phyloP scores from a whole-genome alignment of 2,329 filamentous ascomycete genomes.

The Colletotrichum destructivum region DNA sequence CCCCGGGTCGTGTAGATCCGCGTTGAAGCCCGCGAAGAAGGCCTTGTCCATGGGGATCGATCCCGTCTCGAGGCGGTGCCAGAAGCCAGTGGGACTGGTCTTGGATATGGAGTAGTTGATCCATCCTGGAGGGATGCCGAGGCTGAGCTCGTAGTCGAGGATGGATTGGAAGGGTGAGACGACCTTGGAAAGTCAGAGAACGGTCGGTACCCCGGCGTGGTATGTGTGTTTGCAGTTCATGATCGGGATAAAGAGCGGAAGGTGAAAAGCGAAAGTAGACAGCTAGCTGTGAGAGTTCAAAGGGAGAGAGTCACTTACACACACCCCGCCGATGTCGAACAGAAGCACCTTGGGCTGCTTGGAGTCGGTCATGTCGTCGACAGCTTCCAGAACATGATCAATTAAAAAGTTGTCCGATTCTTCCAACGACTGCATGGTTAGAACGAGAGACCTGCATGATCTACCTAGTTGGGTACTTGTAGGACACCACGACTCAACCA shows the following conservation, averaged over 20 bases:
- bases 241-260: slow-evolving; percentile 1
- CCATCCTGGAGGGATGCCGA: slow-evolving; percentile 88
- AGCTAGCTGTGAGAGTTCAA: slow-evolving; percentile 7
- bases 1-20: slow-evolving; percentile 76
- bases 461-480: slow-evolving; percentile 15
- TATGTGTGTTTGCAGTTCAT: neutral
- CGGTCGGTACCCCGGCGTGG: neutral
- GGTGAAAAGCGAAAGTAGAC: slow-evolving; percentile 2
- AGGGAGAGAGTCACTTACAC: slow-evolving; percentile 75
- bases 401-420: slow-evolving; percentile 43
- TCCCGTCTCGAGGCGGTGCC: slow-evolving; percentile 91
- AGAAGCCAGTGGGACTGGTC: slow-evolving; percentile 83
- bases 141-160: slow-evolving; percentile 85
- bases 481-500: slow-evolving; percentile 11
- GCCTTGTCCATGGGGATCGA: slow-evolving; percentile 80
- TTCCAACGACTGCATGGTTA: slow-evolving; percentile 36
- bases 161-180: slow-evolving; percentile 94
- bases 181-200: slow-evolving; percentile 70
- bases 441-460: slow-evolving; percentile 9
- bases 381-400: slow-evolving; percentile 50
- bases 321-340: slow-evolving; percentile 97
- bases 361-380: slow-evolving; percentile 58
- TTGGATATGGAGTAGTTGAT: slow-evolving; percentile 91
- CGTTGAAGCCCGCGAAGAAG: slow-evolving; percentile 84
- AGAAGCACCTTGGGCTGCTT: slow-evolving; percentile 81